Base-by-base conservation (phyloP, 176 grass and related monocot species). In the Ensete glaucum region DNA sequence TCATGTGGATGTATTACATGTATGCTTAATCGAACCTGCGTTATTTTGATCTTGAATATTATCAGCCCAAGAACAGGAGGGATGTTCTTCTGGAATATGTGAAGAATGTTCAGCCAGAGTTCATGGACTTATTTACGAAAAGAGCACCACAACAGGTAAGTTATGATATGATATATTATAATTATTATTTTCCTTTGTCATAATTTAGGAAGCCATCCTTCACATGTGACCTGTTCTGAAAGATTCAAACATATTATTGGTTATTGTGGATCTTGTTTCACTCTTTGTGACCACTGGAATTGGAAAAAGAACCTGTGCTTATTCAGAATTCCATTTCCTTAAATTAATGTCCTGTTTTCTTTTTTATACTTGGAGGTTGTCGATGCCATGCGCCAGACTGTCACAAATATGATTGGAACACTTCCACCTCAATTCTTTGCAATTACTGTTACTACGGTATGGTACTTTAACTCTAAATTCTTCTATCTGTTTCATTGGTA, bases 301-400 rank as follows among this genome's bases (percentile, higher is more conserved):
- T 52, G 68, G 52, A n/a, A 65, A 65, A 12, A 13, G 24, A 27
- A 22, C 22, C 11, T 65, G 34, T 65, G 63, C 26, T 65, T 8
- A 20, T 65, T 62, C 2, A 20, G 20, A 21, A 50, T 52, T 54
- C 52, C 20, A 23, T 66, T 12, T 52, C 50, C 81, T 43, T 2
- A 50, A 64, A 19, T 2, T 73, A 56, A 80, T 21, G 15, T 59
- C 70, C 50, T 54, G 74, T 64, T 24, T 43, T 21, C 54, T 27
- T 71, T 75, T 70, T 88, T 70, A 23, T 43, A 54, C 56, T 75
- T 52, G 69, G 72, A 97, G 94, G 90, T 98, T 78, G 88, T 93
- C 50, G 90, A 98, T 54, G 94, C 94, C 84, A 98, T 98, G 94
- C 90, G 94, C n/a, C 94, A 98, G 48, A 98, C 94, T 0, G 90